Evolutionary conservation across 441 rosid species (phyloP).

Genomic region (Mallotus japonicus): DNA sequence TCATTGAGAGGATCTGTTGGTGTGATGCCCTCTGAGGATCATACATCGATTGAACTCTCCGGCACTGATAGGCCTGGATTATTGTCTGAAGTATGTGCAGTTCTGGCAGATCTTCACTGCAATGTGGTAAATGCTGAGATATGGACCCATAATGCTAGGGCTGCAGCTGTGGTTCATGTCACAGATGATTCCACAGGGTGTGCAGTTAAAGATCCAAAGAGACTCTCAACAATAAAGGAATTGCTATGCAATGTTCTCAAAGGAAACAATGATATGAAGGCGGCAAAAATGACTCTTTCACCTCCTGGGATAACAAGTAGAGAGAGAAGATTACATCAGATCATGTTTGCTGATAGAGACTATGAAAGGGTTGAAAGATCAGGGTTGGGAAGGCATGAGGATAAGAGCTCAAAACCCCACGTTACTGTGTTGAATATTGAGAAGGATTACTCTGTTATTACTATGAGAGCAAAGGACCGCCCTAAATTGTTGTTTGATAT

Average conservation of each 20-base stretch:
- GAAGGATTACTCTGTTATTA: conserved; percentile 75
- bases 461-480: conserved; percentile 86
- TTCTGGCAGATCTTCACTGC: conserved; percentile 76
- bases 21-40: conserved; percentile 77
- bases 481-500: conserved; percentile 89
- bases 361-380: conserved; percentile 59
- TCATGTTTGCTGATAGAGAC: conserved; percentile 88
- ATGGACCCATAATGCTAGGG: conserved; percentile 93
- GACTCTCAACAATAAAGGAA: conserved; percentile 60
- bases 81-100: conserved; percentile 87
- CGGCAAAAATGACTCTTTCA: conserved; percentile 67
- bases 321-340: conserved; percentile 91
- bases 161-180: conserved; percentile 87
- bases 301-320: conserved; percentile 64
- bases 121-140: conserved; percentile 85
- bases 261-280: conserved; percentile 54
- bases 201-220: conserved; percentile 59
- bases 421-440: conserved; percentile 73
- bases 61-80: conserved; percentile 89
- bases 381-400: conserved; percentile 34
- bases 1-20: conserved; percentile 73
- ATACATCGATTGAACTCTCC: conserved; percentile 81
- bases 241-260: conserved; percentile 68
- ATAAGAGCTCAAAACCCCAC: conserved; percentile 53
- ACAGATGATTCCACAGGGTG: conserved; percentile 58